Evolutionary conservation across 495 filamentous ascomycete species (phyloP).

Genomic region (Apodospora peruviana): DNA sequence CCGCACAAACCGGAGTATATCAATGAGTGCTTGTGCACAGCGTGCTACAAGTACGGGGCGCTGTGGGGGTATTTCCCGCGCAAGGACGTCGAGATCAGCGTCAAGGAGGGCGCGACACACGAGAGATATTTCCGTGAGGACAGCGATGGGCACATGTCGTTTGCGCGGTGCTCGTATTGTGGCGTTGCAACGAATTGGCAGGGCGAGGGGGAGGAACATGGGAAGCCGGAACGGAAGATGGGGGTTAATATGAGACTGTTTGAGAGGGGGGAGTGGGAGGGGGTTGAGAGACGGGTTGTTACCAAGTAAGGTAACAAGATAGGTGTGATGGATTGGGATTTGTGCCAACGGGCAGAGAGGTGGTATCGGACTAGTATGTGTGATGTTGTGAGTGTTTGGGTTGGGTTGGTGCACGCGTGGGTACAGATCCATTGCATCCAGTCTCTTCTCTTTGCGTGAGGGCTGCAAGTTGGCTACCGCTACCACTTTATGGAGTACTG

Average conservation of each 20-base stretch:
- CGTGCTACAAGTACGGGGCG: constrained; percentile 5
- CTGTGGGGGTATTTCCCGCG: constrained; percentile 2
- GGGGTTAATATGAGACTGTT: neutral
- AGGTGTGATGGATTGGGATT: no score
- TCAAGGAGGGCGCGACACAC: neutral
- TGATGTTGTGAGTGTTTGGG: no score
- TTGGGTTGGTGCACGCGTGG: no score
- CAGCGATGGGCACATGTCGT: neutral
- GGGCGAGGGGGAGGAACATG: neutral
- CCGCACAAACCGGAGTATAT: neutral
- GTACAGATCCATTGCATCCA: no score
- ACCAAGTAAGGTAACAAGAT: no score
- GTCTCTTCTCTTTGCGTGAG: no score
- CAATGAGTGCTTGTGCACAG: constrained; percentile 7
- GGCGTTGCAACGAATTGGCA: neutral
- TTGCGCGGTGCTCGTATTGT: neutral
- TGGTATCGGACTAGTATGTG: no score
- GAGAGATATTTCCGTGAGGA: neutral
- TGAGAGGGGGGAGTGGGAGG: no score
- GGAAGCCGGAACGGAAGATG: neutral
- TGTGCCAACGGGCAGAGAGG: no score
- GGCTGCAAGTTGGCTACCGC: no score
- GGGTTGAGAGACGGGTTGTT: no score
- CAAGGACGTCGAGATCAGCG: neutral
- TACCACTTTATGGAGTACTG: no score